Conservation (phyloP, 371 early-diverging fungal genomes). For the Dichotomocladium elegans region DNA sequence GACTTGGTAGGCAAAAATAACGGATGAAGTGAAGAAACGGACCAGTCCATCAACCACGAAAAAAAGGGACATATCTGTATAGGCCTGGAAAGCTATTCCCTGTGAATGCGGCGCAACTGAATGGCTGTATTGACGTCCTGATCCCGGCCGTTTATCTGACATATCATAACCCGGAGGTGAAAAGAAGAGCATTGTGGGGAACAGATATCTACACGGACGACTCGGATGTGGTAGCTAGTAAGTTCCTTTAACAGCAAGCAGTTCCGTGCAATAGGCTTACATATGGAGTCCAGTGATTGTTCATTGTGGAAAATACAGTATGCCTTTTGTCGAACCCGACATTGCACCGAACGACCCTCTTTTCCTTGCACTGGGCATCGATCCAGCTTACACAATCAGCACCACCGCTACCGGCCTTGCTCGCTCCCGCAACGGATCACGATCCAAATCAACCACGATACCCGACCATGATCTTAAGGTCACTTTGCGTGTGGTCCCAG, state of each 20-base stretch:
- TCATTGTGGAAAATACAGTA: conserved; percentile 39
- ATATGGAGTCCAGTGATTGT: conserved; percentile 22
- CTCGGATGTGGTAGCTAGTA: conserved; percentile 82
- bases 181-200: conserved; percentile 75
- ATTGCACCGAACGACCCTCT: conserved; percentile 24
- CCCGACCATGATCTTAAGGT: conserved; percentile 63
- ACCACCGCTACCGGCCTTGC: too few species aligned
- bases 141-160: conserved; percentile 52
- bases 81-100: conserved; percentile 48
- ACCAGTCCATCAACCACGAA: too few species aligned
- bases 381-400: conserved; percentile 11
- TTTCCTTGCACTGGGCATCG: conserved; percentile 25
- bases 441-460: neutral
- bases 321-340: conserved; percentile 23
- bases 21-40: neutral
- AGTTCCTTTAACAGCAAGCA: neutral
- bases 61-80: conserved; percentile 36
- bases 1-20: conserved; percentile 27
- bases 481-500: conserved; percentile 72
- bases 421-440: too few species aligned
- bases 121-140: conserved; percentile 55
- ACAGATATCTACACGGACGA: conserved; percentile 87
- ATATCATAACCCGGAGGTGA: conserved; percentile 52
- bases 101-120: conserved; percentile 41
- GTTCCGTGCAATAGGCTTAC: neutral